Evolutionary conservation across 169 alveolate species (phyloP), one percentile per base, ranked within the genome.

Genomic region (Plasmodium berghei): DNA sequence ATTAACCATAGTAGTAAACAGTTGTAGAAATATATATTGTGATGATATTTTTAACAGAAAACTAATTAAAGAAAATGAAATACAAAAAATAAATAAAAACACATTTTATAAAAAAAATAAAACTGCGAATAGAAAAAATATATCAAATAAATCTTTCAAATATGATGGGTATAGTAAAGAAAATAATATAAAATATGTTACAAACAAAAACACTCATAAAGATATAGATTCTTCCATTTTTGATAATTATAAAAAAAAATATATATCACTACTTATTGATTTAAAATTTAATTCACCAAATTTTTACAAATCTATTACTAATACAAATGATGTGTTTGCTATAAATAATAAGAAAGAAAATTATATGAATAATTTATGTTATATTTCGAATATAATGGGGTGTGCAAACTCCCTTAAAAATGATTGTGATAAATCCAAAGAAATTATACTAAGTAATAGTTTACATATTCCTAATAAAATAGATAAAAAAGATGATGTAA

Each of bases 1-100:
- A 22, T 59, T 83, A 83, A 42, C 59, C 58, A 55, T 83, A 42
- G 58, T 69, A 67, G 85, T 67, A 20, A 54, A 48, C 48, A 83
- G 90, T 45, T 55, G 66, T 22, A 67, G 80, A 28, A 42, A 28
- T 22, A 10, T 48, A n/a, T 12, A 34, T 2, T 20, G 16, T 45
- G 54, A 67, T 8, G 20, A 61, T 20, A 12, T 1, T 49, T 59
- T 34, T 55, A 22, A 55, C 2, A 72, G 28, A 6, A 34, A 34
- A 16, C 2, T 45, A 48, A 40, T 9, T 2, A 55, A 22, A 26
- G 28, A 62, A 52, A 28, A 74, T 16, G 26, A 5, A 0, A 42
- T 8, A 22, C 4, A 74, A 16, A 16, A 12, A 28, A 22, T n/a
- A 28, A 28, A 28, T 28, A 5, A 28, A 28, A 28, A 28, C 4